Evolutionary conservation across 2,329 filamentous ascomycete species (phyloP).

Genomic region (Scolecobasidium constrictum): DNA sequence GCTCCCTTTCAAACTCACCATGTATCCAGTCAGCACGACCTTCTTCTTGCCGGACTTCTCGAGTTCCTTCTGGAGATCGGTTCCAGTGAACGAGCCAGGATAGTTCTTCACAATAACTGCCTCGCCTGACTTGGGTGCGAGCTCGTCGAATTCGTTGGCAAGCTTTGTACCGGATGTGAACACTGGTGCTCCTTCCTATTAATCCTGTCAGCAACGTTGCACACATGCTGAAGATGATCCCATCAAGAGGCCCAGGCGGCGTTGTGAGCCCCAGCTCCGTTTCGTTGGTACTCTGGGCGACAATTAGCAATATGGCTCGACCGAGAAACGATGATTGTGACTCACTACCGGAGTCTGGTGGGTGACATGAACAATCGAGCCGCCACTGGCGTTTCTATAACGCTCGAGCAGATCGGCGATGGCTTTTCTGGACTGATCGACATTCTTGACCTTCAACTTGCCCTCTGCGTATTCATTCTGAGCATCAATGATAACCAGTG

Average conservation of each 20-base stretch:
- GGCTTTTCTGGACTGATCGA: constrained; percentile 41
- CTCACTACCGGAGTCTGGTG: constrained; percentile 49
- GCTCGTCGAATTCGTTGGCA: constrained; percentile 49
- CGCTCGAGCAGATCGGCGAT: constrained; percentile 47
- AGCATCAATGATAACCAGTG: constrained; percentile 57
- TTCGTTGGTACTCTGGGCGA: too few species aligned
- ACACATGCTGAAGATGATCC: too few species aligned
- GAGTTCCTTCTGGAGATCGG: constrained; percentile 44
- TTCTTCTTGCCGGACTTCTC: constrained; percentile 40
- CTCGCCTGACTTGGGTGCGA: constrained; percentile 44
- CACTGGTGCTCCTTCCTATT: constrained; percentile 51
- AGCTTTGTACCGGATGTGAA: constrained; percentile 53
- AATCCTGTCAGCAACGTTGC: too few species aligned
- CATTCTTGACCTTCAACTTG: constrained; percentile 44
- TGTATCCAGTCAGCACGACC: constrained; percentile 51
- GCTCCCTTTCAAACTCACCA: constrained; percentile 24
- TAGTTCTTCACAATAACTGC: constrained; percentile 45
- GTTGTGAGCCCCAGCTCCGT: too few species aligned
- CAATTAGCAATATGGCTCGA: too few species aligned
- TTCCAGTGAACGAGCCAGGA: constrained; percentile 51
- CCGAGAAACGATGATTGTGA: too few species aligned
- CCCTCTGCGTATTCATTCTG: constrained; percentile 59
- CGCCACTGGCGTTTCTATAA: constrained; percentile 45
- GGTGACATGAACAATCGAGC: constrained; percentile 50
- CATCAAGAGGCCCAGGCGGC: too few species aligned